A percentile compares a stretch with the other conserved stretches of the same genome.
These are phyloP conservation scores for Golubevia pallescens DNA, from an alignment of 1,284 basidiomycete species.

Conservation along the genomic window DNA sequence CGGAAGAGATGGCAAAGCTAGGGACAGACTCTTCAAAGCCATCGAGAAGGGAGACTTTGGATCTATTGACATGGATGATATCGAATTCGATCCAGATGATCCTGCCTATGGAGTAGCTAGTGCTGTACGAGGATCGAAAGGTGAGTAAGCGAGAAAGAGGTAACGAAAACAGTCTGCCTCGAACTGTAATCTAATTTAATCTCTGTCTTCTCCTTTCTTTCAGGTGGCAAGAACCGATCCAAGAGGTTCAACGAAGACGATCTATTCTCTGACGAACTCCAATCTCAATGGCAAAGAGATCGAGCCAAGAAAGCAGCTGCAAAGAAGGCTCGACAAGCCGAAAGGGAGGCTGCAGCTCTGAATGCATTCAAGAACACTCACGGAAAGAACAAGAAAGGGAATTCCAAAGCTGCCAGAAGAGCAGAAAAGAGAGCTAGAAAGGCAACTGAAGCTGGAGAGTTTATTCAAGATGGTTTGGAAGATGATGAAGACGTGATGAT, in stretches of 20 bases:
- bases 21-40: slow-evolving; percentile 40
- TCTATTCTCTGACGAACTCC: slow-evolving; percentile 52
- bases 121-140: too few relatives aligned
- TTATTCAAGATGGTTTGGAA: slow-evolving; percentile 8
- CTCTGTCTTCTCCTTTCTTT: too few relatives aligned
- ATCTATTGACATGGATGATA: slow-evolving; percentile 5
- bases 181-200: too few relatives aligned
- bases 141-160: too few relatives aligned
- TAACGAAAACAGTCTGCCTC: too few relatives aligned
- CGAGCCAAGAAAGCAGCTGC: slow-evolving; percentile 16
- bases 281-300: slow-evolving; percentile 39
- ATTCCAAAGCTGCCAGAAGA: slow-evolving; percentile 16
- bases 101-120: background rate
- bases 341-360: slow-evolving; percentile 39
- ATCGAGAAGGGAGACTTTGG: slow-evolving; percentile 47
- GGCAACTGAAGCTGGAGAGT: slow-evolving; percentile 16
- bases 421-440: slow-evolving; percentile 32
- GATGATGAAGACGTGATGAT: slow-evolving; percentile 3
- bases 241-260: slow-evolving; percentile 37
- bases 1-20: slow-evolving; percentile 16
- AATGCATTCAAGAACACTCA: slow-evolving; percentile 57
- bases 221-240: slow-evolving; percentile 4
- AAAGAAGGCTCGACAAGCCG: slow-evolving; percentile 19
- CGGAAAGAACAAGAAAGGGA: slow-evolving; percentile 41
- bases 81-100: slow-evolving; percentile 35